phyloP scores from a whole-genome alignment of 2,329 filamentous ascomycete species.

The Neofusicoccum cordaticola region DNA sequence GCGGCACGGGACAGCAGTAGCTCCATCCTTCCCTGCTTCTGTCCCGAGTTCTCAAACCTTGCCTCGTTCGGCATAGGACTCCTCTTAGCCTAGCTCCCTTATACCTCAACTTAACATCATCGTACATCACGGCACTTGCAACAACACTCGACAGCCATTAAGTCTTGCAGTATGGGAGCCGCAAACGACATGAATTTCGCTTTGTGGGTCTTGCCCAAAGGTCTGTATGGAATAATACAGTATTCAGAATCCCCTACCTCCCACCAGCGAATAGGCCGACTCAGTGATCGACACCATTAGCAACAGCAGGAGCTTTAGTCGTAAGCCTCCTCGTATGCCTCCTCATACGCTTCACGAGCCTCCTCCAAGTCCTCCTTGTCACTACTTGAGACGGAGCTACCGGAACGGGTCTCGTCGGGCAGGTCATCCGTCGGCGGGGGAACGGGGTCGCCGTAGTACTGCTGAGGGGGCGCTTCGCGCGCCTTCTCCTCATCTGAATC shows the following conservation, averaged over 20 bases:
- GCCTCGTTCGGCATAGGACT: not conserved
- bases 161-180: not conserved
- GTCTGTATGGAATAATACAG: not conserved
- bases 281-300: not conserved
- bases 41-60: constrained; percentile 2
- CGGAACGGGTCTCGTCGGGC: constrained; percentile 7
- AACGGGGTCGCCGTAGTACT: constrained; percentile 5
- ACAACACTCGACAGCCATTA: not conserved
- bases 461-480: not conserved
- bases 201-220: not conserved
- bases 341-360: constrained; percentile 4
- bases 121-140: not conserved
- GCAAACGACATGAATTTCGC: not conserved
- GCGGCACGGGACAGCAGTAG: not conserved
- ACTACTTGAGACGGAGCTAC: constrained; percentile 1
- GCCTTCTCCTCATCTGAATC: constrained; percentile 11
- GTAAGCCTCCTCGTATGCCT: constrained; percentile 11
- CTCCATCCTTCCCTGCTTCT: not conserved
- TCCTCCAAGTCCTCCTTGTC: constrained; percentile 8
- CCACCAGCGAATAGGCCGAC: not conserved
- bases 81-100: not conserved
- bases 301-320: not conserved
- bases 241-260: constrained; percentile 7
- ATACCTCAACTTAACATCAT: not conserved
- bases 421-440: constrained; percentile 11